Evolutionary conservation across 2,329 filamentous ascomycete species (phyloP), one percentile per base, ranked within the genome.

Genomic region (Sphaerulina vaccinii): DNA sequence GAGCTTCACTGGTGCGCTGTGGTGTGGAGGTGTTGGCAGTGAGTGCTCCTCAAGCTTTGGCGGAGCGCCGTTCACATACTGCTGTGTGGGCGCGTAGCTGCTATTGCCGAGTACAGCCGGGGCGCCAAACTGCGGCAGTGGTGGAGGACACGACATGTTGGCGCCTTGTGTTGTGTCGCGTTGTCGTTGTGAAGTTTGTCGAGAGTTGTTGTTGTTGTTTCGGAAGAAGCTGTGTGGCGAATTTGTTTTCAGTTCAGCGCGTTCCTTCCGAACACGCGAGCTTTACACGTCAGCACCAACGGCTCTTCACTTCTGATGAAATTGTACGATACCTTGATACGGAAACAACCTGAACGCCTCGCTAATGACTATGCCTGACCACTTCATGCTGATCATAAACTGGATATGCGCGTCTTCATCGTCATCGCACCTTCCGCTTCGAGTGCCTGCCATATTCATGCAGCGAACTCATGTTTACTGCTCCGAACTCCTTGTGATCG

Each of bases 321-420:
- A 16, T 5, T 37, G 7, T 29, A 29, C 27, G 13, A 29, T 29
- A 13, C 13, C 18, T 16, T 37, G n/a, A 32, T 32, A 32, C 27
- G 35, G 16, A 15, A 36, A 37, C 16, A 21, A 39, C 37, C 37
- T 22, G 37, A 39, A 39, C 37, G 37, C 37, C 37, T 8, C 16
- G 37, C 37, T 39, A 39, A 39, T 18, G 37, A 39, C 37, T 39
- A 39, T 21, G 37, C 37, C 37, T 39, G 37, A 21, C 37, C 37
- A 21, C 37, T 39, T 21, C 37, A 39, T 39, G 37, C 37, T 21
- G 37, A 22, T 8, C 37, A 39, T 22, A 35, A 23, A 6, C 37
- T 22, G n/a, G 27, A 32, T 11, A 10, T 13, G n/a, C 27, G 27
- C 27, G 11, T 32, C 27, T 11, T 32, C 27, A 32, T 13, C 27